Percentiles rank a stretch among this genome's conserved stretches.
These are phyloP conservation scores for Heritiera littoralis DNA, from an alignment of 345 rosid genomes.

Conservation along the genomic window DNA sequence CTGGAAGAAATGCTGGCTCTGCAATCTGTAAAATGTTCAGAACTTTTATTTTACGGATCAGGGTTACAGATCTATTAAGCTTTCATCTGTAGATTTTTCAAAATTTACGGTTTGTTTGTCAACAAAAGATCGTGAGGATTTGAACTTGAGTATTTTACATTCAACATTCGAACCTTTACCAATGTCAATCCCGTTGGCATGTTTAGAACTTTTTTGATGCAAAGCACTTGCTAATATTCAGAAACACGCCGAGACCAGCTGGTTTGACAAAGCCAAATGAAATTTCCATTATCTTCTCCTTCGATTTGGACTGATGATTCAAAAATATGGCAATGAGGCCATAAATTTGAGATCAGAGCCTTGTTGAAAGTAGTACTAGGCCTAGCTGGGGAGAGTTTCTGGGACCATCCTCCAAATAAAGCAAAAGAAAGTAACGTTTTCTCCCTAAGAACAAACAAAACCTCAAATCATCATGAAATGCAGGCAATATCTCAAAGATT, in stretches of 20 bases:
- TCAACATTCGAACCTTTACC: no score
- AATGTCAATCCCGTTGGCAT: no score
- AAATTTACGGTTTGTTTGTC: no score
- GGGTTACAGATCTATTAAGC: no score
- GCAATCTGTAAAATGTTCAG: not conserved
- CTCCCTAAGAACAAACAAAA: slow-evolving; percentile 24
- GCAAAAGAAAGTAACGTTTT: slow-evolving; percentile 9
- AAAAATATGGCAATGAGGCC: slow-evolving; percentile 12
- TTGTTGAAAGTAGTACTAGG: not conserved
- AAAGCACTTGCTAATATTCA: not conserved
- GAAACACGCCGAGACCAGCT: slow-evolving; percentile 1
- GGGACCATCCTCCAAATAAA: slow-evolving; percentile 31
- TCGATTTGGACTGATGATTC: slow-evolving; percentile 6
- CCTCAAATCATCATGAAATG: slow-evolving; percentile 25
- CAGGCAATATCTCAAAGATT: slow-evolving; percentile 40
- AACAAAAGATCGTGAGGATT: no score
- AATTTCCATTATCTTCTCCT: slow-evolving; percentile 4
- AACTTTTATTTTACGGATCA: no score
- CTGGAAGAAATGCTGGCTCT: not conserved
- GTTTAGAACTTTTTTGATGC: no score
- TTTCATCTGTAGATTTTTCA: no score
- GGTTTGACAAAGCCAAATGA: not conserved
- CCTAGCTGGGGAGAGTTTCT: not conserved
- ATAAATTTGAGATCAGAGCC: not conserved
- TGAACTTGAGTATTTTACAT: no score